phyloP scores from a whole-genome alignment of 1,284 basidiomycete genomes.

The Cutaneotrichosporon sp. region DNA sequence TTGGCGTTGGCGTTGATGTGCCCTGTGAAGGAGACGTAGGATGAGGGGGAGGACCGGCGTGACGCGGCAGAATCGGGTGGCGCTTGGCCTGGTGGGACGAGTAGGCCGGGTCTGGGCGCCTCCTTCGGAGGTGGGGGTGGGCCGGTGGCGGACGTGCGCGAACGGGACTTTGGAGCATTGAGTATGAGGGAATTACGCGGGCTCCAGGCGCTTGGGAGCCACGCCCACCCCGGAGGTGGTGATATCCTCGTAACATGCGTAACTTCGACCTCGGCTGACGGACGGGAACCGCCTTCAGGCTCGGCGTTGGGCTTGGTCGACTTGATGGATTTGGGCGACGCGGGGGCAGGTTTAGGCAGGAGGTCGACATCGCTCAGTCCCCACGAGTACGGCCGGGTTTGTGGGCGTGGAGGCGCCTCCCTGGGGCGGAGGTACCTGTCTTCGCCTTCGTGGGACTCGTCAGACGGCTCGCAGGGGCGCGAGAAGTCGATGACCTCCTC shows the following conservation, averaged over 20 bases:
- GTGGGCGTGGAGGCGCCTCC: neutral
- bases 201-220: no score
- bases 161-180: no score
- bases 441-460: no score
- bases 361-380: neutral
- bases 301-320: no score
- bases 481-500: no score
- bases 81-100: neutral
- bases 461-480: neutral
- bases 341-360: neutral
- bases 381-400: neutral
- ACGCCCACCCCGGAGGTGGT: no score
- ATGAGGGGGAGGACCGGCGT: neutral
- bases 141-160: no score
- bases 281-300: no score
- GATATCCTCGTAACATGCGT: no score
- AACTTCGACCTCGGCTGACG: no score
- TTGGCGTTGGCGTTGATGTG: neutral
- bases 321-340: neutral
- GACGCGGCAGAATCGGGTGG: neutral
- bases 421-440: neutral
- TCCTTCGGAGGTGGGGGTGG: no score
- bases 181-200: no score
- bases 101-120: neutral
- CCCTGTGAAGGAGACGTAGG: neutral